Conservation (phyloP, 176 grass and related monocot genomes). For the Aegilops speltoides region DNA sequence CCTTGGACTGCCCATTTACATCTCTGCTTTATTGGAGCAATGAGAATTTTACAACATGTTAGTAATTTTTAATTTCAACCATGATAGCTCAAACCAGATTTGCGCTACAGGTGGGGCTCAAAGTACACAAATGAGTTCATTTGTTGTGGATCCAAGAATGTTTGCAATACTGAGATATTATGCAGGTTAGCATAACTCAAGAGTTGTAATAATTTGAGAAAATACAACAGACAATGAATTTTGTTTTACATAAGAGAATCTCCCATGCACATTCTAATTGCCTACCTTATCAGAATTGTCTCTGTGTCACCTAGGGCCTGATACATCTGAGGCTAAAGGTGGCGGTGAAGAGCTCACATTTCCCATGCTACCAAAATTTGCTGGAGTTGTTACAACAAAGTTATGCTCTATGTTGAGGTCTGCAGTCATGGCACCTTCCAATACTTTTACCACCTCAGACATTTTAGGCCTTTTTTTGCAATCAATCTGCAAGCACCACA, state of each 20-base stretch:
- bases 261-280: background rate
- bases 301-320: conserved; percentile 15
- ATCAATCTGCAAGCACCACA: conserved; percentile 54
- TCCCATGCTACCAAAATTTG: background rate
- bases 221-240: background rate
- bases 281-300: background rate
- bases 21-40: background rate
- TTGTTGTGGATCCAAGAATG: no score
- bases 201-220: background rate
- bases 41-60: background rate
- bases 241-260: background rate
- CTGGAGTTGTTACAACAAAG: conserved; percentile 17
- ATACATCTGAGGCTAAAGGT: conserved; percentile 27
- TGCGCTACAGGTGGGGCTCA: background rate
- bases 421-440: conserved; percentile 30
- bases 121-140: background rate
- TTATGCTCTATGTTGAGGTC: conserved; percentile 28
- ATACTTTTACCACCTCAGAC: conserved; percentile 43
- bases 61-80: background rate
- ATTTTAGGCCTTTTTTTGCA: conserved; percentile 46
- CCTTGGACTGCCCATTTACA: background rate
- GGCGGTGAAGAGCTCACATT: background rate
- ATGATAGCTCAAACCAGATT: background rate
- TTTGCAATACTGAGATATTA: no score
- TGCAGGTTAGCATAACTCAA: no score